A percentile compares a stretch with the other conserved stretches of the same genome.
phyloP scores from a whole-genome alignment of 768 basidiomycete species.

The Pulveroboletus sp. region DNA sequence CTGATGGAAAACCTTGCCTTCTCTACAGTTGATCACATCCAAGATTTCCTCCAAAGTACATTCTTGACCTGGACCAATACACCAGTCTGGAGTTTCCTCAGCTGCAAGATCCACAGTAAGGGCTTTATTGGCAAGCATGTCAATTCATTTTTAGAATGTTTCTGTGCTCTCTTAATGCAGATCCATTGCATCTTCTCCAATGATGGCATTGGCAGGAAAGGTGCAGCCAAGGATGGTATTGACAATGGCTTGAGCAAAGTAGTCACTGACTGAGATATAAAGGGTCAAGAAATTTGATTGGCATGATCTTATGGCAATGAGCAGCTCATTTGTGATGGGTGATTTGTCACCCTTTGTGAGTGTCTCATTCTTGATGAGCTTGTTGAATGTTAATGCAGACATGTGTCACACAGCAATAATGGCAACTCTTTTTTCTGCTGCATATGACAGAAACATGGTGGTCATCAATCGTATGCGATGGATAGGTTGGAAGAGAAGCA shows the following conservation, averaged over 20 bases:
- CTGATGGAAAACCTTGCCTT: too few relatives aligned
- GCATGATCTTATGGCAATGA: constrained; percentile 20
- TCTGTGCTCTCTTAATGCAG: constrained; percentile 46
- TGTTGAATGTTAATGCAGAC: constrained; percentile 73
- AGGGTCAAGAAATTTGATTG: too few relatives aligned
- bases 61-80: constrained; percentile 57
- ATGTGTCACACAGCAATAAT: constrained; percentile 64
- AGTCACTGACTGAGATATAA: constrained; percentile 72
- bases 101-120: constrained; percentile 48
- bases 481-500: too few relatives aligned
- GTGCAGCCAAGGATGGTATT: constrained; percentile 69
- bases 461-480: constrained; percentile 4
- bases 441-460: constrained; percentile 52
- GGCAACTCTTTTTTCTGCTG: constrained; percentile 75
- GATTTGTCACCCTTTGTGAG: constrained; percentile 89
- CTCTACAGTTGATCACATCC: constrained; percentile 84
- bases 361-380: constrained; percentile 76
- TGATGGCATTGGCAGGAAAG: constrained; percentile 84
- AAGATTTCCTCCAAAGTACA: constrained; percentile 46
- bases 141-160: constrained; percentile 59
- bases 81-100: constrained; percentile 67
- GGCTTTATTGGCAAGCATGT: constrained; percentile 78
- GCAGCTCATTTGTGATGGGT: constrained; percentile 73
- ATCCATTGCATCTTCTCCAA: constrained; percentile 89
- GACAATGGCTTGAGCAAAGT: constrained; percentile 89